phyloP scores from a whole-genome alignment of 2,329 filamentous ascomycete genomes.

The Phaeosphaeriaceae sp. region DNA sequence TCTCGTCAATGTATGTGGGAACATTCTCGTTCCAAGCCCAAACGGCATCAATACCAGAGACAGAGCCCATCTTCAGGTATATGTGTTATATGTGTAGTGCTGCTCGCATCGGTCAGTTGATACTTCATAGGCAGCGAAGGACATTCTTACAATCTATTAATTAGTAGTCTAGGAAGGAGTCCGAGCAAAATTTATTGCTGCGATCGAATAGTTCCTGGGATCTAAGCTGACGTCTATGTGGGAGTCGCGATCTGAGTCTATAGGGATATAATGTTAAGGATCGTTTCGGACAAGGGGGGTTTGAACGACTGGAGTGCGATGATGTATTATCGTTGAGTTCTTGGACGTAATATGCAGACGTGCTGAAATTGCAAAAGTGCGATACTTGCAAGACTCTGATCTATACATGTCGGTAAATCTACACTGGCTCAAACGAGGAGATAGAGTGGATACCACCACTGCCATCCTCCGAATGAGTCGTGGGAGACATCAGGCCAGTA shows the following conservation, averaged over 20 bases:
- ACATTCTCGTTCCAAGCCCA: slow-evolving; percentile 20
- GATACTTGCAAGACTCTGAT: background rate
- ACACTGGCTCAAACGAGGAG: background rate
- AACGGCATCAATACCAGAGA: slow-evolving; percentile 17
- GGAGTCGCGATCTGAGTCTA: background rate
- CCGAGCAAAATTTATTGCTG: background rate
- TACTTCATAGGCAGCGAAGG: background rate
- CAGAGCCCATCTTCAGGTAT: slow-evolving; percentile 13
- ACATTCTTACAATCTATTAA: background rate
- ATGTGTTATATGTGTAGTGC: background rate
- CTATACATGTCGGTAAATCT: slow-evolving; percentile 3
- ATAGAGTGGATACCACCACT: background rate
- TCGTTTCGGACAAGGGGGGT: background rate
- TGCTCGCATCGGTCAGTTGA: background rate
- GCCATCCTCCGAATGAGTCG: background rate
- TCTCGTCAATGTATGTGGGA: slow-evolving; percentile 14
- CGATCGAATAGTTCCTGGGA: background rate
- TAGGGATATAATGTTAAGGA: background rate
- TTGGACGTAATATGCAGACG: background rate
- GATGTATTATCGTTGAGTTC: background rate
- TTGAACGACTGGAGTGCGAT: background rate
- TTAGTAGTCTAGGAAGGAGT: background rate
- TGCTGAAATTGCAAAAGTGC: background rate
- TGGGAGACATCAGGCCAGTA: background rate
- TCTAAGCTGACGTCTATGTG: background rate